Percentiles rank a stretch among this genome's conserved stretches.
These are phyloP conservation scores for Furcasterigmium furcatum DNA, from an alignment of 2,329 filamentous ascomycete species.

Conservation along the genomic window DNA sequence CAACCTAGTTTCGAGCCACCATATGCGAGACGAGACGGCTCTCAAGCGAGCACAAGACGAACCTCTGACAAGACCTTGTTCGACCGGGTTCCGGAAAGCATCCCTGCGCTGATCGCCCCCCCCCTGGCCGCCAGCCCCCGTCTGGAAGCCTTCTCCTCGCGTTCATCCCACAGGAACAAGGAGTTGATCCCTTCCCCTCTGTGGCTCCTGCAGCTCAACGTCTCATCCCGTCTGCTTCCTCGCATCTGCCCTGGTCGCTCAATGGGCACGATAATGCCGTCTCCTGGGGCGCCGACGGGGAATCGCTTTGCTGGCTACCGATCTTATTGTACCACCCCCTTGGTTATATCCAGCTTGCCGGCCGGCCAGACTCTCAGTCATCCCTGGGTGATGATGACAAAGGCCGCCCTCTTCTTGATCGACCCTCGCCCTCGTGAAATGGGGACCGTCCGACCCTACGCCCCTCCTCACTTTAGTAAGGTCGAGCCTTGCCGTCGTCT, in stretches of 20 bases:
- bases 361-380: too few relatives aligned
- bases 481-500: background rate
- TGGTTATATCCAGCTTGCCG: too few relatives aligned
- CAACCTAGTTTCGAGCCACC: background rate
- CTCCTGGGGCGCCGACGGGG: background rate
- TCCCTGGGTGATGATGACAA: background rate
- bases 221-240: background rate
- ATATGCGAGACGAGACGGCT: background rate
- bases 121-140: background rate
- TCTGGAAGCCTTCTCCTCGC: background rate
- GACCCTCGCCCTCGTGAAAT: background rate
- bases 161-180: background rate
- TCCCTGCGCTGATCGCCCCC: slow-evolving; percentile 3
- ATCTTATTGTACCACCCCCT: too few relatives aligned
- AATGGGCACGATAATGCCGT: background rate
- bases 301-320: too few relatives aligned
- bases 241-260: background rate
- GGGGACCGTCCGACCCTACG: background rate
- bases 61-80: slow-evolving; percentile 1
- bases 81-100: background rate
- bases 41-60: background rate
- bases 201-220: background rate
- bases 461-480: background rate
- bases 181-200: background rate
- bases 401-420: background rate